Percentiles rank a stretch among this genome's conserved stretches.
Conservation (phyloP, 192 early-diverging fungal species). For the Coemansia sp. region DNA sequence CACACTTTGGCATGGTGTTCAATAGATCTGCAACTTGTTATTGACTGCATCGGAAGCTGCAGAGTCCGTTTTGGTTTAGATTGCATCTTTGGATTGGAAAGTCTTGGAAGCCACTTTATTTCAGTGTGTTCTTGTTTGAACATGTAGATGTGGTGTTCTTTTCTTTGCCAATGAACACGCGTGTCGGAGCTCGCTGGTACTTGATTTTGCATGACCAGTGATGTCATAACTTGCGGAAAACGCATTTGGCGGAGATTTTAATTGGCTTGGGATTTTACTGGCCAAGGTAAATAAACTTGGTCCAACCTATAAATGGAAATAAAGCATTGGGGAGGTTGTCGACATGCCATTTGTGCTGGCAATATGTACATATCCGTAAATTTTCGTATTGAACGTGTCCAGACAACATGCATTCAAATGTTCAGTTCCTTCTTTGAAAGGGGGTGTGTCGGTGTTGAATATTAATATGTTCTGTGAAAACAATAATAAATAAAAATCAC, state of each 20-base stretch:
- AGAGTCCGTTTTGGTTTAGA: background rate
- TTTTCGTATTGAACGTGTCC: background rate
- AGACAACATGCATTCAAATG: background rate
- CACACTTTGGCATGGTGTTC: background rate
- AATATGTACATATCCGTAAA: background rate
- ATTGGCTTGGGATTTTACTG: background rate
- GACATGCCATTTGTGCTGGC: background rate
- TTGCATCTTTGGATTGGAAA: background rate
- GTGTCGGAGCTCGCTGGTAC: background rate
- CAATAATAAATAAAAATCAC: background rate
- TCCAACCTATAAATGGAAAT: background rate
- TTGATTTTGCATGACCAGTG: background rate
- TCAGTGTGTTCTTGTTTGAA: background rate
- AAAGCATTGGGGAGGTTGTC: background rate
- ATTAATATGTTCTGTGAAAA: background rate
- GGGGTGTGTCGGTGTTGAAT: background rate
- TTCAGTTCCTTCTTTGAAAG: background rate
- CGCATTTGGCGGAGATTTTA: background rate
- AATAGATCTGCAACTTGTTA: background rate
- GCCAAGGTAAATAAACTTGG: background rate
- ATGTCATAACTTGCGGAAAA: conserved; percentile 3
- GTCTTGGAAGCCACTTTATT: background rate
- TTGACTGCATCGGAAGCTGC: background rate
- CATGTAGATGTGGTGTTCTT: background rate
- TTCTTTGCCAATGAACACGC: background rate